Conservation (phyloP, 306 rosid genomes). For the Argentina anserina region DNA sequence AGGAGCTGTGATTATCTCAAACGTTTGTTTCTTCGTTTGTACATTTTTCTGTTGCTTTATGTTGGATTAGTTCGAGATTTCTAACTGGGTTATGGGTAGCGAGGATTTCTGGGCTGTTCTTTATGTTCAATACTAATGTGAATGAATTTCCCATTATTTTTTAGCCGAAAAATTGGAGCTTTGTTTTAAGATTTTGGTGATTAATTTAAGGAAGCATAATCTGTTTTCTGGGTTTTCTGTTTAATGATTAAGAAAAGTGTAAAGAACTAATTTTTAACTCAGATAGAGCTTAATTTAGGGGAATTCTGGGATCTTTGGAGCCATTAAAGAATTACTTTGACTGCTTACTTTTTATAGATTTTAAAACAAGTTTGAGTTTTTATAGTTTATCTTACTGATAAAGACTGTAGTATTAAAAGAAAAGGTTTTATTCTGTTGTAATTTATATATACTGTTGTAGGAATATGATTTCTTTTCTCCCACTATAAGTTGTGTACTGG, state of each 20-base stretch:
- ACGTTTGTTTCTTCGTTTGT: conserved; percentile 32
- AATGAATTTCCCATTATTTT: conserved; percentile 23
- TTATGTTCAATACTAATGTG: conserved; percentile 17
- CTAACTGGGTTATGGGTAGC: conserved; percentile 21
- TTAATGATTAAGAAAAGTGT: conserved; percentile 25
- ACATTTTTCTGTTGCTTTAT: conserved; percentile 8
- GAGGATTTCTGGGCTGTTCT: conserved; percentile 14
- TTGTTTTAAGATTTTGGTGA: conserved; percentile 20
- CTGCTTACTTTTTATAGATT: conserved; percentile 35
- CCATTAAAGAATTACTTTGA: conserved; percentile 57
- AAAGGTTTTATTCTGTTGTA: conserved; percentile 32
- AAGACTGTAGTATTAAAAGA: conserved; percentile 44
- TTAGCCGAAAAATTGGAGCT: conserved; percentile 11
- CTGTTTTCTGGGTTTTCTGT: conserved; percentile 24
- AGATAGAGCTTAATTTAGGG: conserved; percentile 31
- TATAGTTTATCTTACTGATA: conserved; percentile 38
- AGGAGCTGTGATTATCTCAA: conserved; percentile 38
- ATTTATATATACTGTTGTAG: conserved; percentile 10
- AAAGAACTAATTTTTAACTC: conserved; percentile 34
- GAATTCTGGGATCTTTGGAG: conserved; percentile 38
- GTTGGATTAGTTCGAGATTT: conserved; percentile 9
- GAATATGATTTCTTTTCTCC: conserved; percentile 16
- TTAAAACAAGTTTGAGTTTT: conserved; percentile 30
- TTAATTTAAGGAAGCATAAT: conserved; percentile 17
- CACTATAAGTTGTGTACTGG: conserved; percentile 30